Base-by-base conservation (phyloP, 306 rosid genomes). In the Aeschynomene evenia region DNA sequence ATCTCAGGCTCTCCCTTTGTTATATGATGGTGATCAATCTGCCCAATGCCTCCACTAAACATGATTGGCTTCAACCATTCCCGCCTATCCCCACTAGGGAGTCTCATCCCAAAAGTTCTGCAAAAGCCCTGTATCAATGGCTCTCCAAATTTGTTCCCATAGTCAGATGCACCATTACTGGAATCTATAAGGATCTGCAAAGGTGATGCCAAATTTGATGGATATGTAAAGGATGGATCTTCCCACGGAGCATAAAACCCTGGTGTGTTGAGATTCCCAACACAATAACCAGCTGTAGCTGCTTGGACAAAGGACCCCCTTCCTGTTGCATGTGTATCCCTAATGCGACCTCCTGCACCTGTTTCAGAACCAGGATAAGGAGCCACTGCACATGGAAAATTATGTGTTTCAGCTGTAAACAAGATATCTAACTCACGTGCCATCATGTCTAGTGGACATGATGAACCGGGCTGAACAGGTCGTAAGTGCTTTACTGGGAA, bases 61-160 rank as follows among this genome's bases (percentile, higher is more conserved):
- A 91, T 92, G 71, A 92, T 92, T 28, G 98, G 98, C 84, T 92
- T 92, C 88, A 92, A 75, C 98, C 98, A 89, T 88, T 92, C 98
- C 26, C 96, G 82, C 55, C 98, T 88, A 48, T 92, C 96, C 59
- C 96, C 96, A 71, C 86, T 85, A 40, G 98, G 96, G 54, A 92
- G 89, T 83, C 98, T 84, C 91, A 89, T 89, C 63, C 98, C 98
- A 64, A 92, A 92, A 22, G 95, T 89, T 82, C 98, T 86, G 68
- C 96, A 88, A 76, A 84, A 92, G 29, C 98, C 98, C 75, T 89
- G 98, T 82, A 92, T 89, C 84, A 92, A 73, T n/a, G 98, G 98
- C 85, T 92, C 98, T 57, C 98, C 98, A 80, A 92, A 92, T 85
- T 92, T 92, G 76, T 92, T 92, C 61, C 98, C 98, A 26, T 92